phyloP scores from a whole-genome alignment of 1,284 basidiomycete genomes.

The Ganoderma meredithae region DNA sequence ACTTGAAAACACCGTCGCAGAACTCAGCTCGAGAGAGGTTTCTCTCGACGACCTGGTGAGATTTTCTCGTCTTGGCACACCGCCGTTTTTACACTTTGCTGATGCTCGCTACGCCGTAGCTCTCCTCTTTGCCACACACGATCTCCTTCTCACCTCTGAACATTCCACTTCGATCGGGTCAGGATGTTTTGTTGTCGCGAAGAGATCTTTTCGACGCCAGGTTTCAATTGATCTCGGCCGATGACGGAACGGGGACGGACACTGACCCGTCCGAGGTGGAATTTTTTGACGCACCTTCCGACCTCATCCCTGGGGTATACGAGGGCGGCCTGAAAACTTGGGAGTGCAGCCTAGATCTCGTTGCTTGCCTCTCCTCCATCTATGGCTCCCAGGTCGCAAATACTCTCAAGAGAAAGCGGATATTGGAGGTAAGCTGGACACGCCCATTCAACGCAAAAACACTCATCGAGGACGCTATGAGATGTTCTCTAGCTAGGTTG shows the following conservation, averaged over 20 bases:
- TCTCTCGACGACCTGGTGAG: constrained; percentile 46
- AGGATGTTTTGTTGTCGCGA: constrained; percentile 61
- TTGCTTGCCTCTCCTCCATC: constrained; percentile 57
- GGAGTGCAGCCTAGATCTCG: constrained; percentile 95
- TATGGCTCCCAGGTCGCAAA: constrained; percentile 33
- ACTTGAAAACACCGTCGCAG: background rate
- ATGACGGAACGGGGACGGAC: constrained; percentile 34
- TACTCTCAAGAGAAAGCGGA: constrained; percentile 50
- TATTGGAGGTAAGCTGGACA: constrained; percentile 65
- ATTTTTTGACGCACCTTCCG: constrained; percentile 85
- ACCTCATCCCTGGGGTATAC: constrained; percentile 92
- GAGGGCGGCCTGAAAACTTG: constrained; percentile 98
- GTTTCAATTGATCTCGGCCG: constrained; percentile 84
- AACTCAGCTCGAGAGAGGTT: constrained; percentile 43
- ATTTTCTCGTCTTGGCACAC: constrained; percentile 17
- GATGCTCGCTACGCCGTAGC: constrained; percentile 45
- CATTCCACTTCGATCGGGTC: constrained; percentile 46
- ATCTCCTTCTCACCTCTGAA: constrained; percentile 69
- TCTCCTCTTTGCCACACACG: constrained; percentile 57
- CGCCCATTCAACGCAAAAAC: no score
- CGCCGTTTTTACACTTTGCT: background rate
- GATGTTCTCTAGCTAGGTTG: constrained; percentile 77
- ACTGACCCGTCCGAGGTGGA: constrained; percentile 46
- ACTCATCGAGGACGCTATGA: constrained; percentile 2
- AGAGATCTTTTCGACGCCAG: constrained; percentile 94